Evolutionary conservation across 305 asterid genomes (phyloP).

Genomic region (Solanum hybrid): DNA sequence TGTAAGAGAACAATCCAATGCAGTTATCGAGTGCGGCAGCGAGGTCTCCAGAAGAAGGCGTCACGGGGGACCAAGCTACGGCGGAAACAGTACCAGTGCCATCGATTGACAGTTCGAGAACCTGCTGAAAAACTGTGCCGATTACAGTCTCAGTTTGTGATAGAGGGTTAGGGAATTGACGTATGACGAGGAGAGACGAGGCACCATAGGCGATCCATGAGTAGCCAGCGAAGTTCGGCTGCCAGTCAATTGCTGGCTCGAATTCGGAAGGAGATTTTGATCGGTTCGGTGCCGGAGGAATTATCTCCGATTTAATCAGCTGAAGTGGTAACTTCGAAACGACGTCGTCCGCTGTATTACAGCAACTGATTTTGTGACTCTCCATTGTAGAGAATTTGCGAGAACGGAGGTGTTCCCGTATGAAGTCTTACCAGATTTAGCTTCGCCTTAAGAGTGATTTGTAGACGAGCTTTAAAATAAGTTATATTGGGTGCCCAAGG

Average conservation of each 20-base stretch:
- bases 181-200: conserved; percentile 64
- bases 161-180: conserved; percentile 78
- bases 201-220: conserved; percentile 96
- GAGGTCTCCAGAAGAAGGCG: conserved; percentile 70
- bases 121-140: conserved; percentile 73
- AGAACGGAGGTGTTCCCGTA: neutral
- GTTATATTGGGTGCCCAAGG: neutral
- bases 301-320: conserved; percentile 47
- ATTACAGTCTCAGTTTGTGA: conserved; percentile 46
- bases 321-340: conserved; percentile 54
- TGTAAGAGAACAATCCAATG: conserved; percentile 41
- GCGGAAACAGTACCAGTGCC: conserved; percentile 42
- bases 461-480: neutral
- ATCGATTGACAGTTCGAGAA: conserved; percentile 48
- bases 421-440: neutral
- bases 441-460: neutral
- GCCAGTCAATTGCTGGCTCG: conserved; percentile 55
- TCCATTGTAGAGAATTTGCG: neutral
- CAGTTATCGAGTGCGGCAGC: conserved; percentile 61
- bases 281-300: conserved; percentile 69
- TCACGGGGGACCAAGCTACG: conserved; percentile 72
- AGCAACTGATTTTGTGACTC: neutral
- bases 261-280: conserved; percentile 24
- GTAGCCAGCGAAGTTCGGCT: conserved; percentile 58
- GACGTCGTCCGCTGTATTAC: conserved; percentile 22